Base-by-base conservation (phyloP, 345 rosid genomes). In the Salix brachista region DNA sequence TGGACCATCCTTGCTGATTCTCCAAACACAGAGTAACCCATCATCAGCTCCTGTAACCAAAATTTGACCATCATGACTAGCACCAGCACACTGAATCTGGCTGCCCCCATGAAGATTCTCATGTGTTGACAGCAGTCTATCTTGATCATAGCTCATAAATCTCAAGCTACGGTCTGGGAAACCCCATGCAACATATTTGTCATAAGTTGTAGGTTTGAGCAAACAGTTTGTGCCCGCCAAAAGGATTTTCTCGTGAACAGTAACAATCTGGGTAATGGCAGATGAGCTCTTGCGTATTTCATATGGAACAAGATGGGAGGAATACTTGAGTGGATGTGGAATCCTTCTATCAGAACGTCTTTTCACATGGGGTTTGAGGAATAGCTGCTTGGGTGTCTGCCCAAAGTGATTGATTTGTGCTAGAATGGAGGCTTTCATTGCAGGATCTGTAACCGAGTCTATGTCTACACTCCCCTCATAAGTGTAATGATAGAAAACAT, bases 401-500 rank as follows among this genome's bases (percentile, higher is more conserved):
- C 99, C 99, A 83, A 96, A 96, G 85, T 96, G 98, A 83, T 96
- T 96, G 80, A 96, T 96, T 79, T 96, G 99, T 42, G 99, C 99
- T 65, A 96, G 88, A 81, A 96, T 96, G 77, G 99, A 90, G 74
- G 99, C 99, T 88, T 96, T 96, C 99, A 96, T 86, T 30, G 98
- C 97, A 42, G 99, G 98, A 78, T 96, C 99, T 62, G 91, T 88
- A 76, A 96, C 99, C 12, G 97, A 90, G 87, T 96, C 99, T 71
- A 96, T 96, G 84, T 96, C 99, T 77, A 96, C 99, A 78, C 94
- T 96, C 34, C 99, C 99, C 83, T 96, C 99, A 41, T 96, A 96
- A 17, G 99, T 96, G 89, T 96, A 96, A 82, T 96, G 99, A 82
- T 96, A 96, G 93, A 94, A 96, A 75, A 96, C 99, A 86, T 96